These are phyloP conservation scores for Tetrahymena malaccensis DNA, from an alignment of 73 alveolate species.

Conservation along the genomic window DNA sequence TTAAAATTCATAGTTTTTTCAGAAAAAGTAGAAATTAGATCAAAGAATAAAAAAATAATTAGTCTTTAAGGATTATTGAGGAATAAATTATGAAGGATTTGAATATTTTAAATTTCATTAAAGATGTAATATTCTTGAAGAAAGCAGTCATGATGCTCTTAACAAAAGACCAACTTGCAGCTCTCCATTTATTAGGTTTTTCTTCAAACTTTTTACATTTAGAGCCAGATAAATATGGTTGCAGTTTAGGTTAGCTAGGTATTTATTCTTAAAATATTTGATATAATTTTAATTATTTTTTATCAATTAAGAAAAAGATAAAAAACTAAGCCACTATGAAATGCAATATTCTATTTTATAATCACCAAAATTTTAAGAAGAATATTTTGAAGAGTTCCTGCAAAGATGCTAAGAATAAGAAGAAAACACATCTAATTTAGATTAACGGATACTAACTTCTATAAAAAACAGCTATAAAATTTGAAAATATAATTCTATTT, in stretches of 20 bases:
- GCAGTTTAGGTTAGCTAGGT: neutral
- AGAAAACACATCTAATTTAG: neutral
- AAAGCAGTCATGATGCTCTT: neutral
- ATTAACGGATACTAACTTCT: neutral
- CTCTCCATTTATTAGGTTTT: neutral
- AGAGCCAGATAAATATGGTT: neutral
- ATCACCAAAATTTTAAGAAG: neutral
- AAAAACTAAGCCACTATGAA: neutral
- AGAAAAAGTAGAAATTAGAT: neutral
- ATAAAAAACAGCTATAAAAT: neutral
- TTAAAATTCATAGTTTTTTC: neutral
- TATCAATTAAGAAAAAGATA: neutral
- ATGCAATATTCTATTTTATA: neutral
- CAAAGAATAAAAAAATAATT: too few species aligned
- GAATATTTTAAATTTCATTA: too few species aligned
- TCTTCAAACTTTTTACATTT: neutral
- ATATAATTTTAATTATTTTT: too few species aligned
- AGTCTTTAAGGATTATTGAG: neutral
- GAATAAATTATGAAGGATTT: neutral
- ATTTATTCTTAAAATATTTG: too few species aligned
- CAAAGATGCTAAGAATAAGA: neutral
- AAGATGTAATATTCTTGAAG: neutral
- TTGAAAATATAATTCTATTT: neutral
- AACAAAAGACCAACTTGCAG: neutral
- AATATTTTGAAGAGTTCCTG: too few species aligned